Conservation (phyloP, 805 yeast species). For the Ogataea polymorpha region DNA sequence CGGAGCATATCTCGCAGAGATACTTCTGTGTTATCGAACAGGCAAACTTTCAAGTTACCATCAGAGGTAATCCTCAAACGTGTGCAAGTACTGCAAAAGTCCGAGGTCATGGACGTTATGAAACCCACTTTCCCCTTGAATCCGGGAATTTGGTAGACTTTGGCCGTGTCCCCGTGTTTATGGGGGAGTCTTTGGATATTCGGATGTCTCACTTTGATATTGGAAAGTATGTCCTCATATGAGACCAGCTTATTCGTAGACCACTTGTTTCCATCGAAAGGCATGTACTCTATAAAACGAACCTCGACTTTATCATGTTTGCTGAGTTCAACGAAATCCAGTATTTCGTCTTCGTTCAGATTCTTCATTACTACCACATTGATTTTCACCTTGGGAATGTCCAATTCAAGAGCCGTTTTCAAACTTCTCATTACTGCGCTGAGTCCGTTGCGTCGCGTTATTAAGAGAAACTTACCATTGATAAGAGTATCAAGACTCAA, state of each 20-base stretch:
- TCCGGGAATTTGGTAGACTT: constrained; percentile 41
- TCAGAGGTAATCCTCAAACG: constrained; percentile 49
- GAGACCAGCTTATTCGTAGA: constrained; percentile 41
- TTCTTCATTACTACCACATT: constrained; percentile 50
- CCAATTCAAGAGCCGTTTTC: constrained; percentile 41
- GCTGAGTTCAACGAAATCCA: constrained; percentile 44
- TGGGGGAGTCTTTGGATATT: constrained; percentile 21
- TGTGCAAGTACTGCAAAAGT: constrained; percentile 52
- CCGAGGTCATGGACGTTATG: constrained; percentile 54
- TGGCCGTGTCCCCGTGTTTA: constrained; percentile 48
- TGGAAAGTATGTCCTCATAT: constrained; percentile 40
- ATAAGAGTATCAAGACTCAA: constrained; percentile 48
- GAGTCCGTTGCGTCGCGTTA: constrained; percentile 51
- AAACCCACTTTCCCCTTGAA: constrained; percentile 47
- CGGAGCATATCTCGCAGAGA: constrained; percentile 45
- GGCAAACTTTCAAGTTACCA: constrained; percentile 53
- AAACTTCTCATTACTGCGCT: constrained; percentile 42
- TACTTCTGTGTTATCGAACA: constrained; percentile 51
- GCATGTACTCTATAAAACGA: constrained; percentile 58
- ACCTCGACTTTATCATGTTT: constrained; percentile 41
- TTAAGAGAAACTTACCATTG: constrained; percentile 47
- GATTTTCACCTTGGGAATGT: constrained; percentile 44
- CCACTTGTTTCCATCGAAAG: constrained; percentile 57
- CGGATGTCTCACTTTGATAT: constrained; percentile 33
- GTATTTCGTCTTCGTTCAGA: constrained; percentile 49